These are phyloP conservation scores for Magnolia sinica DNA, from an alignment of 164 flowering plant species.

Conservation along the genomic window DNA sequence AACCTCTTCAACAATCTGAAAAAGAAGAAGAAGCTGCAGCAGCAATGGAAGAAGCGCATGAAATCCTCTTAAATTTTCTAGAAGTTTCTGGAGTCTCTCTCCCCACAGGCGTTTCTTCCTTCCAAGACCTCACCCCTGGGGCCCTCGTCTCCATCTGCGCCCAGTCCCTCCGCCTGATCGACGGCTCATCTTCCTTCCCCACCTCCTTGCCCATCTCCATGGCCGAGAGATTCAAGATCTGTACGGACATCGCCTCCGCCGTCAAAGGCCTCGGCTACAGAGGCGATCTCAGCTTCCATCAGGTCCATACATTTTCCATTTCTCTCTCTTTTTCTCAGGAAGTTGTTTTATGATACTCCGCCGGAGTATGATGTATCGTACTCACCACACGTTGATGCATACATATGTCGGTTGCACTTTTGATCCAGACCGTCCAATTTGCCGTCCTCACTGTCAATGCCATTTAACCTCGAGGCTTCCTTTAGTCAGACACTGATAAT, in stretches of 20 bases:
- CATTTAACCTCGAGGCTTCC: too few species aligned
- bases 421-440: background rate
- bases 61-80: slow-evolving; percentile 48
- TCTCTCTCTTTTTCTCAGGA: background rate
- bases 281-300: slow-evolving; percentile 62
- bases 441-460: too few species aligned
- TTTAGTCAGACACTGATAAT: too few species aligned
- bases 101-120: slow-evolving; percentile 40
- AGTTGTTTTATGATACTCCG: background rate
- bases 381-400: background rate
- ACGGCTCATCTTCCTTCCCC: slow-evolving; percentile 38
- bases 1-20: background rate
- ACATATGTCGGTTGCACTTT: background rate
- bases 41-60: slow-evolving; percentile 55
- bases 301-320: slow-evolving; percentile 33
- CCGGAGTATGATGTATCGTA: background rate
- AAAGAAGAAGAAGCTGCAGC: background rate
- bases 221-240: slow-evolving; percentile 52
- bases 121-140: slow-evolving; percentile 39
- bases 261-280: slow-evolving; percentile 48
- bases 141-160: slow-evolving; percentile 54
- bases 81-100: slow-evolving; percentile 41
- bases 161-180: slow-evolving; percentile 48
- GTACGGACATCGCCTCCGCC: slow-evolving; percentile 50
- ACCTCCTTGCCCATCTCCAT: slow-evolving; percentile 24